Evolutionary conservation across 2,329 filamentous ascomycete genomes (phyloP).

Genomic region (Tricladium varicosporioides): DNA sequence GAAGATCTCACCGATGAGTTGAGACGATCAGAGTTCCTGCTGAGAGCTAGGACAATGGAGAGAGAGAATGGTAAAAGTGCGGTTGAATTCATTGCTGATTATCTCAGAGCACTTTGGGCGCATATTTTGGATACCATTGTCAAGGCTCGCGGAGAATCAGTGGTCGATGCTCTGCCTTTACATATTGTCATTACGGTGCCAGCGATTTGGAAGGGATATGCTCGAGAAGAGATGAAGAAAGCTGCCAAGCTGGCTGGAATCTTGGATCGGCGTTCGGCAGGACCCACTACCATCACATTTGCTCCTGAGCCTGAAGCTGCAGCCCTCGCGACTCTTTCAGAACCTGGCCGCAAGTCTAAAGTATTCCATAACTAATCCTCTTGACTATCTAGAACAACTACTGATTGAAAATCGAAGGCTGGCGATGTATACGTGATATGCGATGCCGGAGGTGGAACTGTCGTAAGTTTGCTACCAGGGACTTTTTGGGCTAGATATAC

Average conservation of each 20-base stretch:
- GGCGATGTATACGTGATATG: constrained; percentile 5
- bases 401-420: too few species aligned
- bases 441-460: constrained; percentile 7
- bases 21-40: constrained; percentile 1
- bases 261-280: background rate
- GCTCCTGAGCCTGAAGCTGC: constrained; percentile 7
- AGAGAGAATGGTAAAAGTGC: constrained; percentile 3
- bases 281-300: background rate
- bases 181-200: constrained; percentile 7
- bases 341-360: background rate
- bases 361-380: too few species aligned
- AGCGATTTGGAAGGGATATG: constrained; percentile 9
- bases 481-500: background rate
- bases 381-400: too few species aligned
- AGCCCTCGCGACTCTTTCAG: background rate
- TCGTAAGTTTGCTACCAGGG: background rate
- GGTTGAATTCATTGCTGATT: constrained; percentile 1
- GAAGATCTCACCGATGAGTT: constrained; percentile 1
- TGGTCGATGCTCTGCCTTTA: constrained; percentile 2
- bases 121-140: background rate
- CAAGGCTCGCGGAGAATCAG: background rate
- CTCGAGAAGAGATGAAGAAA: constrained; percentile 2
- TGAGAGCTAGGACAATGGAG: background rate
- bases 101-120: constrained; percentile 4
- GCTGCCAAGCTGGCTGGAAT: background rate